Evolutionary conservation across 1,139 yeast genomes (phyloP).

Genomic region (Scheffersomyces parashehatae): DNA sequence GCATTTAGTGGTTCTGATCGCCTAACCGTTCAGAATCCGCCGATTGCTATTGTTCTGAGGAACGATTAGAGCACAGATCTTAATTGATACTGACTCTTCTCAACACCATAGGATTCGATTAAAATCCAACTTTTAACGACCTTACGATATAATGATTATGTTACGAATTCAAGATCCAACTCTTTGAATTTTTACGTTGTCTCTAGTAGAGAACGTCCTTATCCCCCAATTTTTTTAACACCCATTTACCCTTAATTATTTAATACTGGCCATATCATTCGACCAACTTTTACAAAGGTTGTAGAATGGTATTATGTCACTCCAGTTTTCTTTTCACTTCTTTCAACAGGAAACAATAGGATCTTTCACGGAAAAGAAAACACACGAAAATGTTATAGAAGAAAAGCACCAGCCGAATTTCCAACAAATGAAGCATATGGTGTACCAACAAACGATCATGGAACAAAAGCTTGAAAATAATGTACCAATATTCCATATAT

Average conservation of each 20-base stretch:
- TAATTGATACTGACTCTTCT: too few species aligned
- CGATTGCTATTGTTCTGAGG: too few species aligned
- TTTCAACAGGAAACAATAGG: conserved; percentile 14
- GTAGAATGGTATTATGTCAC: conserved; percentile 1
- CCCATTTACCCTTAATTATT: conserved; percentile 1
- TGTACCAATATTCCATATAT: not conserved
- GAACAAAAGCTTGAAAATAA: too few species aligned
- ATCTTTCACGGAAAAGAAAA: not conserved
- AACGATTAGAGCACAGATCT: too few species aligned
- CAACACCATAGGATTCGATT: conserved; percentile 18
- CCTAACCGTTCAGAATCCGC: too few species aligned
- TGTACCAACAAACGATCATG: too few species aligned
- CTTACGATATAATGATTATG: conserved; percentile 14
- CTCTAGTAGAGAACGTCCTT: not conserved
- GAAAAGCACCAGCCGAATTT: too few species aligned
- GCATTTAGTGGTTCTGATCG: too few species aligned
- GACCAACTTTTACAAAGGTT: not conserved
- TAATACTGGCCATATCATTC: conserved; percentile 1
- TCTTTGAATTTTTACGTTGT: conserved; percentile 16
- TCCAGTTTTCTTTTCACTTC: conserved; percentile 18
- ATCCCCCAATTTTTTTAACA: not conserved
- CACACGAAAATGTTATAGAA: not conserved
- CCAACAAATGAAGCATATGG: too few species aligned
- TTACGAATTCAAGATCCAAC: conserved; percentile 34
- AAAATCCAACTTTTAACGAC: conserved; percentile 44